phyloP scores from a whole-genome alignment of 768 basidiomycete species.

The Brasilioporus rufonigricans region DNA sequence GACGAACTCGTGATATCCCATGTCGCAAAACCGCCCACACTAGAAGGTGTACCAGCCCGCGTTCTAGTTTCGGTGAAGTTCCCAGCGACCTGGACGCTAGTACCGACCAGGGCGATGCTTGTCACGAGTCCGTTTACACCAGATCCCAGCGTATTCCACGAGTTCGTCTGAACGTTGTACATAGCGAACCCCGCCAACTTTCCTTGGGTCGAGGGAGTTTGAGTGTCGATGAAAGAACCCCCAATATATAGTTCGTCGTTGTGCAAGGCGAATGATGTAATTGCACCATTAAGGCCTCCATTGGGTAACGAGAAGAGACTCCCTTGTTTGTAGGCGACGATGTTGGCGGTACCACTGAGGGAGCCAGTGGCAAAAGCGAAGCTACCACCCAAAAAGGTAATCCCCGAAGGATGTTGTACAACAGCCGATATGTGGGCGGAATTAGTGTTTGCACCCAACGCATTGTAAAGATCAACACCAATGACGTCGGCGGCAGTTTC shows the following conservation, averaged over 20 bases:
- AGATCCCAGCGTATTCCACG: constrained; percentile 67
- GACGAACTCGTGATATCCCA: constrained; percentile 60
- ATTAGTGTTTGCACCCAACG: constrained; percentile 46
- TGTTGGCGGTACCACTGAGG: constrained; percentile 61
- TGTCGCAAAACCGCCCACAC: constrained; percentile 63
- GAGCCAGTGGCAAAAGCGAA: constrained; percentile 62
- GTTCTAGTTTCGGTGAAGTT: constrained; percentile 61
- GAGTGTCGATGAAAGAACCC: constrained; percentile 81
- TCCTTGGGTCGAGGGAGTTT: constrained; percentile 48
- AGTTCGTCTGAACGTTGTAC: constrained; percentile 63
- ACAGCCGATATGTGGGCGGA: constrained; percentile 49
- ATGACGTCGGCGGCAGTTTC: constrained; percentile 65
- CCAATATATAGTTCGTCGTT: constrained; percentile 77
- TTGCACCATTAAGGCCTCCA: constrained; percentile 78
- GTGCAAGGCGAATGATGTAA: constrained; percentile 62
- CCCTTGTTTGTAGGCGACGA: constrained; percentile 67
- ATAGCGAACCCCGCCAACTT: constrained; percentile 59
- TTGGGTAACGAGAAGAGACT: constrained; percentile 50
- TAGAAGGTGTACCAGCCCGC: constrained; percentile 34
- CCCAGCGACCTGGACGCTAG: constrained; percentile 65
- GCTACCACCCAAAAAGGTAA: constrained; percentile 71
- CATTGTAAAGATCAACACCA: constrained; percentile 60
- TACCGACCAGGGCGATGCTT: constrained; percentile 48
- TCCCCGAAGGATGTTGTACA: constrained; percentile 63
- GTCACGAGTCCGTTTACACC: constrained; percentile 80